Percentiles rank a stretch among this genome's conserved stretches.
Conservation (phyloP, 176 grass and related monocot genomes). For the Thalia dealbata region DNA sequence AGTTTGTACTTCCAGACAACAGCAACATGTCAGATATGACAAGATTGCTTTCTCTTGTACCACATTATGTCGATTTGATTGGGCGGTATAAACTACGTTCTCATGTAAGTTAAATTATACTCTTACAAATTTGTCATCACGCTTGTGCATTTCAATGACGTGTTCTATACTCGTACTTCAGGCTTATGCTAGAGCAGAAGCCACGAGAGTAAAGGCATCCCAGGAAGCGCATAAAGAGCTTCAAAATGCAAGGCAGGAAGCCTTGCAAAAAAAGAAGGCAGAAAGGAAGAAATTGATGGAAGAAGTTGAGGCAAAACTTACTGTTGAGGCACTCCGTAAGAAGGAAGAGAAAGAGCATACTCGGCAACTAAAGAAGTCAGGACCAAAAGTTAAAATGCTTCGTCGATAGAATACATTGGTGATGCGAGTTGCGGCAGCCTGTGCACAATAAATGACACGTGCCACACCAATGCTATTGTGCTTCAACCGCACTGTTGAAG, state of each 20-base stretch:
- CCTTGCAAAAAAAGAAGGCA: conserved; percentile 58
- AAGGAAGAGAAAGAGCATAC: conserved; percentile 81
- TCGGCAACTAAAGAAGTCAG: conserved; percentile 67
- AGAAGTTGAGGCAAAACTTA: conserved; percentile 72
- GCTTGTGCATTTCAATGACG: background rate
- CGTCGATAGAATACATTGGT: conserved; percentile 12
- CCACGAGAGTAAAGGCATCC: conserved; percentile 51
- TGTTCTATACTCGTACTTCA: background rate
- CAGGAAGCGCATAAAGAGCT: conserved; percentile 86
- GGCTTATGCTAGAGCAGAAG: conserved; percentile 75
- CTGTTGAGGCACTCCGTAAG: conserved; percentile 58
- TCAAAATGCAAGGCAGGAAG: conserved; percentile 64
- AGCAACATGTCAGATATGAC: conserved; percentile 68
- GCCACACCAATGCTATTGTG: background rate
- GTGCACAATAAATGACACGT: background rate
- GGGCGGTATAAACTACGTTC: conserved; percentile 84
- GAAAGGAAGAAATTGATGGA: conserved; percentile 74
- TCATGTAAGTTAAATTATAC: conserved; percentile 38
- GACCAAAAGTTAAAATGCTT: conserved; percentile 86
- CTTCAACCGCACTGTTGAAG: background rate
- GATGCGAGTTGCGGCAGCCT: background rate
- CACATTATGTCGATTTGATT: conserved; percentile 84
- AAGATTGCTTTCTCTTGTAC: conserved; percentile 74
- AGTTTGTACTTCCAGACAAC: conserved; percentile 82
- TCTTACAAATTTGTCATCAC: background rate